A percentile compares a stretch with the other conserved stretches of the same genome.
Evolutionary conservation across 2,329 filamentous ascomycete species (phyloP).

Genomic region (Phaeosphaeria sp.): DNA sequence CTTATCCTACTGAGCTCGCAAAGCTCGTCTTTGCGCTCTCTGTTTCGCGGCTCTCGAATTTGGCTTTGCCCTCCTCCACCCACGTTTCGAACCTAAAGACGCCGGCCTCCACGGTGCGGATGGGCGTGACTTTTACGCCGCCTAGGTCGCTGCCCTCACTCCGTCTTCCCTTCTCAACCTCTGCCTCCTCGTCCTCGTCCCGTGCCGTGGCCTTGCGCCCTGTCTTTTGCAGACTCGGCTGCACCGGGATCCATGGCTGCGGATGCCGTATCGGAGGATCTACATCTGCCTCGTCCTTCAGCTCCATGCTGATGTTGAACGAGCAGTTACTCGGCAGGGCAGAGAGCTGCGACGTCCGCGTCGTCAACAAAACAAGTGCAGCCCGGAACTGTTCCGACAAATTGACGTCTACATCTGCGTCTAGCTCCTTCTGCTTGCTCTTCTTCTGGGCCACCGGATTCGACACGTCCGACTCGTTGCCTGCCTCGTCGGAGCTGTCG

Average conservation of each 20-base stretch:
- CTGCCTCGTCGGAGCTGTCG: slow-evolving; percentile 13
- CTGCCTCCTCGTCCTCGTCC: slow-evolving; percentile 22
- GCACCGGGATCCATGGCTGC: slow-evolving; percentile 67
- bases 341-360: slow-evolving; percentile 63
- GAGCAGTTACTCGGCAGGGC: slow-evolving; percentile 70
- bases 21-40: slow-evolving; percentile 23
- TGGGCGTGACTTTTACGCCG: slow-evolving; percentile 63
- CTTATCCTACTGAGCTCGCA: slow-evolving; percentile 23
- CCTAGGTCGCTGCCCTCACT: slow-evolving; percentile 51
- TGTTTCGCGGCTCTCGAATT: slow-evolving; percentile 42
- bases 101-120: slow-evolving; percentile 68
- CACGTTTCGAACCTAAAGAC: slow-evolving; percentile 72
- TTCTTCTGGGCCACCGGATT: slow-evolving; percentile 2
- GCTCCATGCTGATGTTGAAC: slow-evolving; percentile 77
- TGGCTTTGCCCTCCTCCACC: slow-evolving; percentile 69
- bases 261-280: slow-evolving; percentile 56
- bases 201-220: slow-evolving; percentile 27
- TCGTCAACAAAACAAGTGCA: slow-evolving; percentile 67
- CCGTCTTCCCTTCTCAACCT: slow-evolving; percentile 9
- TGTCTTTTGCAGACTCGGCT: slow-evolving; percentile 54
- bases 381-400: slow-evolving; percentile 76
- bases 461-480: slow-evolving; percentile 3
- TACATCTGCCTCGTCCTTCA: slow-evolving; percentile 65
- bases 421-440: slow-evolving; percentile 20
- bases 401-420: slow-evolving; percentile 53